These are phyloP conservation scores for Tilletia walkeri DNA, from an alignment of 1,284 basidiomycete genomes.

Conservation along the genomic window DNA sequence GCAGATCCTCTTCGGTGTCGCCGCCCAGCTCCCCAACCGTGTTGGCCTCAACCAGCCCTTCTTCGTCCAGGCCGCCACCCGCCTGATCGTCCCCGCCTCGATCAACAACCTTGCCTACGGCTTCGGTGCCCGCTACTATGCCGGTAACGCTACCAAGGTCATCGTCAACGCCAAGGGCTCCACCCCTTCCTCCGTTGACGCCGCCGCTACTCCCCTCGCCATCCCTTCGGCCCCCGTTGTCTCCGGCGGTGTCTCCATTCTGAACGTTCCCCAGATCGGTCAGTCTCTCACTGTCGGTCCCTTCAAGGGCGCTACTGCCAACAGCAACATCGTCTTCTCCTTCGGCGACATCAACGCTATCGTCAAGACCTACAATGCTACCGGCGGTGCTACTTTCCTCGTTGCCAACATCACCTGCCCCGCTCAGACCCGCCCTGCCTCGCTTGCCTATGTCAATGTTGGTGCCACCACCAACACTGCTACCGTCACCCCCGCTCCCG, in stretches of 20 bases:
- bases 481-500: neutral
- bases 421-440: slow-evolving; percentile 13
- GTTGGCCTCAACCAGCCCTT: slow-evolving; percentile 8
- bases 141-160: slow-evolving; percentile 11
- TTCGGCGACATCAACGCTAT: slow-evolving; percentile 11
- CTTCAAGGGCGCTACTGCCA: slow-evolving; percentile 11
- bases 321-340: slow-evolving; percentile 4
- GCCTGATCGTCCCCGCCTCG: slow-evolving; percentile 17
- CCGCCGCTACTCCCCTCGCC: neutral
- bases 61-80: slow-evolving; percentile 12
- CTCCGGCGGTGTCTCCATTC: slow-evolving; percentile 12
- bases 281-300: neutral
- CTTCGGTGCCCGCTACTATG: slow-evolving; percentile 8
- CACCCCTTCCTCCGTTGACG: slow-evolving; percentile 6
- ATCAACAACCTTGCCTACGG: slow-evolving; percentile 18
- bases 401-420: slow-evolving; percentile 16
- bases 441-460: slow-evolving; percentile 13
- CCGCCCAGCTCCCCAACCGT: slow-evolving; percentile 12
- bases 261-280: slow-evolving; percentile 7
- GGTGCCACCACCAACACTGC: neutral
- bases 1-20: slow-evolving; percentile 13
- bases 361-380: slow-evolving; percentile 14
- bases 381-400: slow-evolving; percentile 4
- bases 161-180: slow-evolving; percentile 17
- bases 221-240: slow-evolving; percentile 11